Base-by-base conservation (phyloP, 2,329 filamentous ascomycete genomes). In the Neoscytalidium dimidiatum region DNA sequence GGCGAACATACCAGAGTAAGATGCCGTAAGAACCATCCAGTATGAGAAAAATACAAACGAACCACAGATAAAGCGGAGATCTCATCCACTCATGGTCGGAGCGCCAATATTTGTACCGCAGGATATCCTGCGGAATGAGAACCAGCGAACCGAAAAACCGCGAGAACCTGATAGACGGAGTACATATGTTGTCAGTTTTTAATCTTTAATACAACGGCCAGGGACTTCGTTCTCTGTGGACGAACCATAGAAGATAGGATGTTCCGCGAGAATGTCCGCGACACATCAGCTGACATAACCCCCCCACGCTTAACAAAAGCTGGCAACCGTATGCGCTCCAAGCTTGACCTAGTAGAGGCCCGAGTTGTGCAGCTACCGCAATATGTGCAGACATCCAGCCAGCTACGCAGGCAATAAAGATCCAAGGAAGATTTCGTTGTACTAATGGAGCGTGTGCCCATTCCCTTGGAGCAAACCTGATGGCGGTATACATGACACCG, bases 401-500 rank as follows among this genome's bases (percentile, higher is more conserved):
- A 26, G 14, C 4, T 2, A 23, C 8, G 19, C 11, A 23, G 23
- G 14, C 44, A 14, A 26, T 23, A 7, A 64, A 28, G 19, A 64
- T 64, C 61, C 7, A 44, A 41, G 11, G 51, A 14, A 64, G 17
- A 29, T 65, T 62, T 23, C 74, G 72, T 3, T 77, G 81, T 5
- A 85, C 72, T 21, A 80, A 73, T 0, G 80, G 78, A 23, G 71
- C 67, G 76, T 80, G 64, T 68, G 67, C 72, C 76, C 83, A 85
- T 14, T 83, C 83, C 17, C 76, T 66, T 3, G 72, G 74, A 0
- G 79, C 82, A 56, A 79, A 80, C 19, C 73, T 77, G n/a, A 85
- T 67, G 13, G 81, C 79, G 3, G 74, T 77, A 68, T 82, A 83
- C 11, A 85, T 72, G 33, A 86, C 75, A 2, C 77, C 77, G 13